Conservation (phyloP, 2,329 filamentous ascomycete genomes). For the Phialophora macrospora region DNA sequence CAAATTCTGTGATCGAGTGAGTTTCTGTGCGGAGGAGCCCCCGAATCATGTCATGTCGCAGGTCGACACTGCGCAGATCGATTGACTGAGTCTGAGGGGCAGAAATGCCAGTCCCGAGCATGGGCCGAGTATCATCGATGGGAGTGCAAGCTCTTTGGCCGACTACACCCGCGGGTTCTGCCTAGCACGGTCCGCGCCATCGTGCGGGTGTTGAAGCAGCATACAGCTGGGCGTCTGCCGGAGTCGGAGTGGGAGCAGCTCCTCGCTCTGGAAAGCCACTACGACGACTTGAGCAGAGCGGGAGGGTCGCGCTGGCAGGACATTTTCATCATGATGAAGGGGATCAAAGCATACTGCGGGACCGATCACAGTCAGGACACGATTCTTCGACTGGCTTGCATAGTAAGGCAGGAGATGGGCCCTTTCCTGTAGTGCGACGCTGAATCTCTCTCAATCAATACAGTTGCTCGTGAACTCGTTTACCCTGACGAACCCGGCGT, state of each 20-base stretch:
- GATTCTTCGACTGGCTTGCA: constrained; percentile 49
- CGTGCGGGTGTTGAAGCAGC: constrained; percentile 58
- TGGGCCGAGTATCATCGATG: constrained; percentile 65
- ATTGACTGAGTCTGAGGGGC: constrained; percentile 7
- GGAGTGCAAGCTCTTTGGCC: constrained; percentile 61
- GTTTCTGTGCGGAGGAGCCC: constrained; percentile 31
- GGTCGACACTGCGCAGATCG: background rate
- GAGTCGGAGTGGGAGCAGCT: constrained; percentile 53
- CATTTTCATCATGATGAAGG: constrained; percentile 59
- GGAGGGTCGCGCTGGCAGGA: constrained; percentile 53
- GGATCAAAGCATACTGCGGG: constrained; percentile 59
- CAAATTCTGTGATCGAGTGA: constrained; percentile 65
- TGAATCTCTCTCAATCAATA: background rate
- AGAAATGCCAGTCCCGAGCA: constrained; percentile 64
- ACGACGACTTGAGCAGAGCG: constrained; percentile 52
- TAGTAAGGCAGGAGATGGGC: constrained; percentile 27
- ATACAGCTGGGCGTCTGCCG: constrained; percentile 45
- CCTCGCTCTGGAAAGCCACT: constrained; percentile 54
- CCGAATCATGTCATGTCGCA: background rate
- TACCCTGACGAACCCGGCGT: constrained; percentile 60
- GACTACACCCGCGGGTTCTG: constrained; percentile 53
- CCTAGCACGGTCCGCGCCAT: constrained; percentile 62
- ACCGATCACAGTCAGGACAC: constrained; percentile 52
- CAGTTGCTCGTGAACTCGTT: constrained; percentile 64
- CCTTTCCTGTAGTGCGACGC: background rate